phyloP scores from a whole-genome alignment of 1,139 yeast species.

The Yamadazyma taylorii region DNA sequence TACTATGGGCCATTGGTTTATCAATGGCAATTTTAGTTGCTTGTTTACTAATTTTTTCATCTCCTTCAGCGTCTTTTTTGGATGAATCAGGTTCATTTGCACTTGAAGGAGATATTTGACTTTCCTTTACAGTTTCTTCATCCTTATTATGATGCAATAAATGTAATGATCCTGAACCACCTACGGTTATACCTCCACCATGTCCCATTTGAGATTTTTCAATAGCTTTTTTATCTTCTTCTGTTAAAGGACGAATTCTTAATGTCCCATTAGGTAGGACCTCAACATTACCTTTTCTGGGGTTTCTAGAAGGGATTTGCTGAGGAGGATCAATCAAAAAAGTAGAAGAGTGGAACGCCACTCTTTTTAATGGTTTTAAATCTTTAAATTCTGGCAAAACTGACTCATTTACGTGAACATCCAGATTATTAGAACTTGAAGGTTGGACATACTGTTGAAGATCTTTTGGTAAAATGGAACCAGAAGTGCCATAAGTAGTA shows the following conservation, averaged over 20 bases:
- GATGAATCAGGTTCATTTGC: slow-evolving; percentile 8
- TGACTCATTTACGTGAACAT: slow-evolving; percentile 2
- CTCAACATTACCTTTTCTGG: slow-evolving; percentile 73
- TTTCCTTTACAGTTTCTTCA: slow-evolving; percentile 14
- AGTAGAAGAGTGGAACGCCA: slow-evolving; percentile 70
- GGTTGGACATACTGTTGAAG: slow-evolving; percentile 5
- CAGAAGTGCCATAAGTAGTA: slow-evolving; percentile 2
- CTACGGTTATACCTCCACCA: slow-evolving; percentile 77
- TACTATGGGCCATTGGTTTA: slow-evolving; percentile 44
- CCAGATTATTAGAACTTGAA: slow-evolving; percentile 4
- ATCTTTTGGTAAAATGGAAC: slow-evolving; percentile 15
- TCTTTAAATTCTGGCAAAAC: slow-evolving; percentile 24
- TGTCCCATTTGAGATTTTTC: slow-evolving; percentile 50
- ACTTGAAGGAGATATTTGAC: too few species aligned
- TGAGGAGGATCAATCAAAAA: slow-evolving; percentile 75
- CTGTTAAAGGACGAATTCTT: slow-evolving; percentile 59
- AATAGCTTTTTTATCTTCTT: slow-evolving; percentile 52
- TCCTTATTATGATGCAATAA: slow-evolving; percentile 26
- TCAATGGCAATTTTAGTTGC: slow-evolving; percentile 48
- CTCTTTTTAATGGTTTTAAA: slow-evolving; percentile 56
- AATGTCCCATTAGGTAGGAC: slow-evolving; percentile 59
- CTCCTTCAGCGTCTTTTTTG: slow-evolving; percentile 31
- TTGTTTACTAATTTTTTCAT: slow-evolving; percentile 22
- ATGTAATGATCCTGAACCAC: slow-evolving; percentile 70
- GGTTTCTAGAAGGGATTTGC: slow-evolving; percentile 63